phyloP scores from a whole-genome alignment of 176 grass and related monocot genomes.

The Aegilops speltoides region DNA sequence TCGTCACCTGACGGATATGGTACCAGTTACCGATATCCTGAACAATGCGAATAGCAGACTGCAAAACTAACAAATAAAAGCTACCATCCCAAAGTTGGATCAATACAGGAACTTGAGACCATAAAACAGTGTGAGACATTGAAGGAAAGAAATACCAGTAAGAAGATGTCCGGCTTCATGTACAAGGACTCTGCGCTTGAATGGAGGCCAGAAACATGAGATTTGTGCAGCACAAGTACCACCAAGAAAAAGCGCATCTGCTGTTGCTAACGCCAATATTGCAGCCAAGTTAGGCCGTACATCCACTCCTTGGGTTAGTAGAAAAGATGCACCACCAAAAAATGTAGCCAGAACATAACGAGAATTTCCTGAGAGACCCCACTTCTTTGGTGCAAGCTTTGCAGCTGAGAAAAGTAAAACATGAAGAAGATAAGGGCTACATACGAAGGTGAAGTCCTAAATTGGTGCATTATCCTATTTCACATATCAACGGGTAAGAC shows the following conservation, averaged over 20 bases:
- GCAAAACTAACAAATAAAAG: slow-evolving; percentile 5
- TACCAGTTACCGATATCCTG: too few relatives aligned
- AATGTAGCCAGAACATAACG: slow-evolving; percentile 57
- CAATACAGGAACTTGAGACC: neutral
- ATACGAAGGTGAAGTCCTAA: slow-evolving; percentile 3
- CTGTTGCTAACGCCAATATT: slow-evolving; percentile 60
- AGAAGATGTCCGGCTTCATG: slow-evolving; percentile 98
- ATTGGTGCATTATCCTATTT: neutral
- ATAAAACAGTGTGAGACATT: neutral
- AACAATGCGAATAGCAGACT: neutral
- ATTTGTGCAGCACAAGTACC: slow-evolving; percentile 84
- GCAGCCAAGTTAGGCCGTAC: slow-evolving; percentile 72
- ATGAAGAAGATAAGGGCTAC: slow-evolving; percentile 13
- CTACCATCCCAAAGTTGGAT: neutral
- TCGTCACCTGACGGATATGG: too few relatives aligned
- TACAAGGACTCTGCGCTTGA: slow-evolving; percentile 76
- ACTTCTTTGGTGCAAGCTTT: slow-evolving; percentile 89
- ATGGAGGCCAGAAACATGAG: slow-evolving; percentile 85
- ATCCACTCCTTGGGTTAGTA: slow-evolving; percentile 81
- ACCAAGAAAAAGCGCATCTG: slow-evolving; percentile 75
- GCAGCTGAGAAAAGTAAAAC: slow-evolving; percentile 49
- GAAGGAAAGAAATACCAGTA: slow-evolving; percentile 49
- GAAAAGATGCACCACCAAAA: slow-evolving; percentile 66
- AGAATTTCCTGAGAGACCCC: slow-evolving; percentile 77
- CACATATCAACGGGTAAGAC: neutral